Percentiles rank a stretch among this genome's conserved stretches.
phyloP scores from a whole-genome alignment of 2,329 filamentous ascomycete species.

The Chrysoporthe cubensis region DNA sequence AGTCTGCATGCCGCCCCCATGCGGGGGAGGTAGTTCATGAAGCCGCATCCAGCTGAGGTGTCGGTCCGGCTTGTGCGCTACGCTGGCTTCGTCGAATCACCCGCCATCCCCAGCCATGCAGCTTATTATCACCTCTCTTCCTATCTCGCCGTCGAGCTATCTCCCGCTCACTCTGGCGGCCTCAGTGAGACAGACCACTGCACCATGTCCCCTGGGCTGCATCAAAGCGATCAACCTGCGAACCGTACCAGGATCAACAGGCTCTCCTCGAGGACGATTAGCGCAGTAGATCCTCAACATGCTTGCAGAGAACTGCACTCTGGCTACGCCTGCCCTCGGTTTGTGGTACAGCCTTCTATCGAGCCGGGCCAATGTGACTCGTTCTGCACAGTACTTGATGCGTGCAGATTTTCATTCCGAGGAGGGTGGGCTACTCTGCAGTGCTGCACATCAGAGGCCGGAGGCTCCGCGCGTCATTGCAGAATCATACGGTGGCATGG shows the following conservation, averaged over 20 bases:
- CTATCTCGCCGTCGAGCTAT: background rate
- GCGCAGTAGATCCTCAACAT: background rate
- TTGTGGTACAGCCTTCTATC: background rate
- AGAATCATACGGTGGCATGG: constrained; percentile 2
- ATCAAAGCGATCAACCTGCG: background rate
- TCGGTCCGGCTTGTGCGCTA: background rate
- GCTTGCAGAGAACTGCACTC: background rate
- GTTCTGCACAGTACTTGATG: background rate
- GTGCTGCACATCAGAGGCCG: background rate
- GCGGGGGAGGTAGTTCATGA: constrained; percentile 9
- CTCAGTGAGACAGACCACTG: background rate
- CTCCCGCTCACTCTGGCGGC: background rate
- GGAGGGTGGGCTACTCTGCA: background rate
- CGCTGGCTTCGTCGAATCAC: background rate
- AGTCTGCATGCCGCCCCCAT: background rate
- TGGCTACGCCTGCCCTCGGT: background rate
- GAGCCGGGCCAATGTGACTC: background rate
- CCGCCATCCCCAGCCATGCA: constrained; percentile 1
- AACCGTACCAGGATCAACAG: background rate
- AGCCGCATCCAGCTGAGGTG: constrained; percentile 13
- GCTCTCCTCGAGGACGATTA: background rate
- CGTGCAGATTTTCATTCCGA: background rate
- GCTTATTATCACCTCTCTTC: background rate
- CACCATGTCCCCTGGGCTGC: constrained; percentile 1
- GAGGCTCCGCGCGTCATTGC: background rate